Percentiles rank a stretch among this genome's conserved stretches.
Evolutionary conservation across 2,329 filamentous ascomycete species (phyloP).

Genomic region (Chaetomiaceae sp.): DNA sequence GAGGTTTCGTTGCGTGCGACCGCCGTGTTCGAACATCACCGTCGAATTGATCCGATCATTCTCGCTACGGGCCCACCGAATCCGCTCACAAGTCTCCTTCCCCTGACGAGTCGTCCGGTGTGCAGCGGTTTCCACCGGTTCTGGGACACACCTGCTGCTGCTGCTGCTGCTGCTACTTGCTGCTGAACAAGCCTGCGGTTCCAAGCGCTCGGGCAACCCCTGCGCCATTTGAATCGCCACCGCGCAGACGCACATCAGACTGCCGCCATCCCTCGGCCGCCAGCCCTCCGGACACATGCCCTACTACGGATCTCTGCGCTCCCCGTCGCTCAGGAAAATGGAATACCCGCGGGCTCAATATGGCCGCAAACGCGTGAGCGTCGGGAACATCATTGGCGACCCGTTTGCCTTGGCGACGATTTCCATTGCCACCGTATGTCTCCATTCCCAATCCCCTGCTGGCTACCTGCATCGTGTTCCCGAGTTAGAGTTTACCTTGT

Average conservation of each 20-base stretch:
- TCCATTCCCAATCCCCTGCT: neutral
- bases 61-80: constrained; percentile 15
- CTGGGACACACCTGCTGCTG: too few species aligned
- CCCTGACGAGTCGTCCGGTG: constrained; percentile 9
- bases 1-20: neutral
- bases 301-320: constrained; percentile 65
- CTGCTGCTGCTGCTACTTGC: too few species aligned
- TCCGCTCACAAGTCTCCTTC: too few species aligned
- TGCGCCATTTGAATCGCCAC: constrained; percentile 22
- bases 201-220: constrained; percentile 11
- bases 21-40: neutral
- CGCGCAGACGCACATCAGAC: constrained; percentile 4
- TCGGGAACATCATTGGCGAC: constrained; percentile 90
- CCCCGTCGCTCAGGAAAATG: constrained; percentile 75
- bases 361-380: constrained; percentile 57
- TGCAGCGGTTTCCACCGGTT: too few species aligned
- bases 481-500: neutral
- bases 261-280: constrained; percentile 2
- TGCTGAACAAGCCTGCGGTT: constrained; percentile 9
- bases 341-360: constrained; percentile 58
- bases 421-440: constrained; percentile 80
- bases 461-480: neutral
- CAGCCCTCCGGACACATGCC: constrained; percentile 53
- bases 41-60: constrained; percentile 5
- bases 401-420: constrained; percentile 92